Conservation (phyloP, 352 stramenopile genomes). For the Thalassiosira mediterranea region DNA sequence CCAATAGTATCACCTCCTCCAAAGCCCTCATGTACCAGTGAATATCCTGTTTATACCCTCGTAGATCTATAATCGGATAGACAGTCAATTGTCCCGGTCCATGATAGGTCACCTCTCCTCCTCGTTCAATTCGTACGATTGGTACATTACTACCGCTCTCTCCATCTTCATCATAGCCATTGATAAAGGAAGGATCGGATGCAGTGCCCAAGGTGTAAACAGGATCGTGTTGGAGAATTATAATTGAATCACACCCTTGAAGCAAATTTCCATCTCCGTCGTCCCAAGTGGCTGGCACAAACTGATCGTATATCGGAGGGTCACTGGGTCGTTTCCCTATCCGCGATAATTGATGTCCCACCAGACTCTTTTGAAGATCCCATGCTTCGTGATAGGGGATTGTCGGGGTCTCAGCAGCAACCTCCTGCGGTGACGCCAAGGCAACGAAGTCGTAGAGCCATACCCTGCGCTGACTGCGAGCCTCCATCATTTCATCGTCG, state of each 20-base stretch:
- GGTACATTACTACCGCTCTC: constrained; percentile 32
- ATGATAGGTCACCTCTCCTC: constrained; percentile 98
- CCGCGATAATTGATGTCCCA: constrained; percentile 56
- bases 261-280: constrained; percentile 12
- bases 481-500: no score
- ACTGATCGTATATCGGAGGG: constrained; percentile 53
- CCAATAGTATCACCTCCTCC: constrained; percentile 94
- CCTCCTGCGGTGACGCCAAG: constrained; percentile 13
- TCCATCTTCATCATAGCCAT: constrained; percentile 25
- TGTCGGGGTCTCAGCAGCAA: constrained; percentile 13
- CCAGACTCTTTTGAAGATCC: constrained; percentile 65
- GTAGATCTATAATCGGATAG: constrained; percentile 97
- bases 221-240: constrained; percentile 92
- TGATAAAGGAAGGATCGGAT: constrained; percentile 73
- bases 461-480: constrained; percentile 37
- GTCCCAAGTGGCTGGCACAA: constrained; percentile 25
- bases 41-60: constrained; percentile 93
- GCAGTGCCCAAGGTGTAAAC: constrained; percentile 93
- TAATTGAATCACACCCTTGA: constrained; percentile 68
- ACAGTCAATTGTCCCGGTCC: constrained; percentile 97
- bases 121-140: constrained; percentile 93
- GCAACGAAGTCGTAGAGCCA: constrained; percentile 56
- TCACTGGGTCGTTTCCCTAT: constrained; percentile 54
- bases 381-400: constrained; percentile 61
- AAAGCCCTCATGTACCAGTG: constrained; percentile 97